Evolutionary conservation across 352 stramenopile genomes (phyloP), one percentile per base, ranked within the genome.

Genomic region (Saprolegnia diclina): DNA sequence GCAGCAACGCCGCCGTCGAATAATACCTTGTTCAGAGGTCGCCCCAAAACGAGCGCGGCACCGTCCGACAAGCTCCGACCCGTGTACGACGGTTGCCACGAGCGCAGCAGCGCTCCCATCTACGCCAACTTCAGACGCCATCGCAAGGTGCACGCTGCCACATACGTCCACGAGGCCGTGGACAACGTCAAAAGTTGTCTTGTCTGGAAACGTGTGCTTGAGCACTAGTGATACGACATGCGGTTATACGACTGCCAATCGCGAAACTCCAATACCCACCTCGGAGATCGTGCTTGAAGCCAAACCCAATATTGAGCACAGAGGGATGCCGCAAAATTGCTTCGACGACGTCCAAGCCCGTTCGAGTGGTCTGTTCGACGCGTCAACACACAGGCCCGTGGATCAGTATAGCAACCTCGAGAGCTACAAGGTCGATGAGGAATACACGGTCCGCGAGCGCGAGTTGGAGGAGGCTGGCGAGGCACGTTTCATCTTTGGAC

Each of bases 231-330:
- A 66, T 16, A 54, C 14, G 29, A 55, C 16, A 48, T 35, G 59
- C 26, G 26, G 19, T 42, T 16, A 10, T 29, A 24, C 1, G 16
- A 9, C 24, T 59, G 52, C 42, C 13, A 14, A n/a, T n/a, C 13
- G 13, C 2, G 42, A 9, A 16, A 5, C 32, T 16, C 9, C 21
- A 29, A 29, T 48, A 24, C 42, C 45, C 13, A 69, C 63, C 63
- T 59, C 61, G 53, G 18, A 69, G 21, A 62, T 69, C 63, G 18
- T 26, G 26, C 11, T 26, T 18, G n/a, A 69, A 69, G 0, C 63
- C 63, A 61, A 69, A 69, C n/a, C 63, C 63, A 21, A 69, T 45
- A 16, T 69, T 69, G 16, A 69, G n/a, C 4, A 62, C 21, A 3
- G 11, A 26, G 1, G 45, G 9, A 29, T 35, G 5, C 5, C 16